Percentiles rank a stretch among this genome's conserved stretches.
Evolutionary conservation across 169 alveolate genomes (phyloP).

Genomic region (Amoebophrya sp.): DNA sequence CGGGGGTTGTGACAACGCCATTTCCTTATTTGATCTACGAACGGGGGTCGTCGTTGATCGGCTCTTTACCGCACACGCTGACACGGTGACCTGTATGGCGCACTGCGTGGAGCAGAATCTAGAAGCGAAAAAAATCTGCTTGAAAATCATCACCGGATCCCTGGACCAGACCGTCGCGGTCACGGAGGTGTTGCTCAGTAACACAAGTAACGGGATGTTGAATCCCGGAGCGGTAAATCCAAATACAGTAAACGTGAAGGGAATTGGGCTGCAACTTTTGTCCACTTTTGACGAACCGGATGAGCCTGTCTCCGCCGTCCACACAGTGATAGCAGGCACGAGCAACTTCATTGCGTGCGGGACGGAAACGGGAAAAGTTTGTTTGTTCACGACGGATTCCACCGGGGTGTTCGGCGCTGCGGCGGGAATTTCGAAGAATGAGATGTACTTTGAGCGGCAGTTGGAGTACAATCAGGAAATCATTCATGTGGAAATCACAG

Average conservation of each 20-base stretch:
- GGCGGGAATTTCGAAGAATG: no score
- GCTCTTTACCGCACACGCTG: background rate
- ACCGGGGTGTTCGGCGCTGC: no score
- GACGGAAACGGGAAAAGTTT: background rate
- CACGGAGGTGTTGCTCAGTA: no score
- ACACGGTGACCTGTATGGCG: background rate
- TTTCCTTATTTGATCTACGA: background rate
- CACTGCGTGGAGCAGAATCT: no score
- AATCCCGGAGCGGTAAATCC: no score
- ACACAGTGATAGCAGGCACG: no score
- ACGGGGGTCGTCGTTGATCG: background rate
- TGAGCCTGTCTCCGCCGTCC: background rate
- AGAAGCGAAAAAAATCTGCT: no score
- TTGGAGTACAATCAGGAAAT: no score
- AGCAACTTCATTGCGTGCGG: slow-evolving; percentile 11
- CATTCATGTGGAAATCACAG: no score
- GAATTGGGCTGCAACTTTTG: background rate
- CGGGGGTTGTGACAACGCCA: background rate
- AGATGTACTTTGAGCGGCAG: no score
- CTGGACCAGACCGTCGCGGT: background rate
- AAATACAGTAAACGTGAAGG: no score
- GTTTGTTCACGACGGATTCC: background rate
- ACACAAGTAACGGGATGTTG: no score
- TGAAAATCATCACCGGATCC: background rate
- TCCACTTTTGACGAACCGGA: background rate